Percentiles rank a stretch among this genome's conserved stretches.
These are phyloP conservation scores for Cryphonectria radicalis DNA, from an alignment of 2,329 filamentous ascomycete species.

Conservation along the genomic window DNA sequence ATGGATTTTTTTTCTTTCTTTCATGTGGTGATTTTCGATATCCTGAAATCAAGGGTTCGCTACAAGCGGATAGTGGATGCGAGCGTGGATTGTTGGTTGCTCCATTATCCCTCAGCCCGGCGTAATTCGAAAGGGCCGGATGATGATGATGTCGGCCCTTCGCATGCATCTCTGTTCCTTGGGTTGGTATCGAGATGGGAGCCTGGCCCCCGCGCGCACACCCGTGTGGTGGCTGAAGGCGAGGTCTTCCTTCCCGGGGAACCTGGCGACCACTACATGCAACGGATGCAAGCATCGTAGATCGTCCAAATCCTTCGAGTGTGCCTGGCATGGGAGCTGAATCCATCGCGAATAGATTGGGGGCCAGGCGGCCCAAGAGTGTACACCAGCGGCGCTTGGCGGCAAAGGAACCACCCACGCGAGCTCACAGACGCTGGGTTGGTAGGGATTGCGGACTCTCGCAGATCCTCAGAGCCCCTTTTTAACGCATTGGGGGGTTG, in stretches of 20 bases:
- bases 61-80: neutral
- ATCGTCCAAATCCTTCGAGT: slow-evolving; percentile 27
- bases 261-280: slow-evolving; percentile 12
- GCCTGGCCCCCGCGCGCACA: neutral
- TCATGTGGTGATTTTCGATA: no score
- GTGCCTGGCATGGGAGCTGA: slow-evolving; percentile 26
- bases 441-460: neutral
- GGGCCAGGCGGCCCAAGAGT: slow-evolving; percentile 16
- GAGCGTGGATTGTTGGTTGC: neutral
- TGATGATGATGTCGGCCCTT: neutral
- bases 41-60: neutral
- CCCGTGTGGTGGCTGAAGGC: neutral
- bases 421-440: slow-evolving; percentile 16
- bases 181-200: neutral
- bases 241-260: slow-evolving; percentile 2
- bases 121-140: slow-evolving; percentile 2
- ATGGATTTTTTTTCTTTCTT: neutral
- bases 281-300: slow-evolving; percentile 27
- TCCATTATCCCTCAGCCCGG: slow-evolving; percentile 5
- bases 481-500: slow-evolving; percentile 5
- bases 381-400: slow-evolving; percentile 17
- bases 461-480: slow-evolving; percentile 13
- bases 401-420: slow-evolving; percentile 19
- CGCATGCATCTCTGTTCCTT: neutral
- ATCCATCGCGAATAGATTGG: slow-evolving; percentile 23